Evolutionary conservation across 2,329 filamentous ascomycete species (phyloP).

Genomic region (Lasiodiplodia citricola): DNA sequence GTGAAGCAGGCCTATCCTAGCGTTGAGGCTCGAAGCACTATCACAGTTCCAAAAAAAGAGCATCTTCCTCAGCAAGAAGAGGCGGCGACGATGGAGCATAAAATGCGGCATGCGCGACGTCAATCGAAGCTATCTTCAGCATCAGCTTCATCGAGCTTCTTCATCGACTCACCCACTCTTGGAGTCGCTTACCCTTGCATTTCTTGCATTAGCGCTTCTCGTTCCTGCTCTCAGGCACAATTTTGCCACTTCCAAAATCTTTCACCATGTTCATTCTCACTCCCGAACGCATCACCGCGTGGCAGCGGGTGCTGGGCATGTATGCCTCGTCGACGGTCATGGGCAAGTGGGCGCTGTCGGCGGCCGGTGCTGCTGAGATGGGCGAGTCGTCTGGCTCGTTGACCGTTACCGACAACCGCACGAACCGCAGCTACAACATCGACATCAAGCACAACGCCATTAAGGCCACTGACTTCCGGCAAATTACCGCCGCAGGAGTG

Average conservation of each 20-base stretch:
- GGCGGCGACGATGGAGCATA: background rate
- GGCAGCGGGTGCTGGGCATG: background rate
- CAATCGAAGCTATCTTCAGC: background rate
- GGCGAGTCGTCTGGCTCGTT: slow-evolving; percentile 1
- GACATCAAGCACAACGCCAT: slow-evolving; percentile 39
- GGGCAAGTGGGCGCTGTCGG: background rate
- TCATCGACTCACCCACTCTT: background rate
- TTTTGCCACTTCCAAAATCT: background rate
- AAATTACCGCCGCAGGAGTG: slow-evolving; percentile 32
- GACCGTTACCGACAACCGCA: slow-evolving; percentile 30
- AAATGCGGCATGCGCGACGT: background rate
- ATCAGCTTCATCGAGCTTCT: background rate
- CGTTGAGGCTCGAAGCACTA: background rate
- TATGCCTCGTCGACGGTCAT: background rate
- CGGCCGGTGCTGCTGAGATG: background rate
- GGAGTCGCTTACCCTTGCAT: too few relatives aligned
- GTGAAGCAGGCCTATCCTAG: background rate
- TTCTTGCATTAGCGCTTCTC: too few relatives aligned
- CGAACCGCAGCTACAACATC: slow-evolving; percentile 36
- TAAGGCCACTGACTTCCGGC: slow-evolving; percentile 36
- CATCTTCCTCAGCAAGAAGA: background rate
- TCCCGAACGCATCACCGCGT: background rate
- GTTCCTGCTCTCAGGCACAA: too few relatives aligned
- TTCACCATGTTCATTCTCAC: background rate
- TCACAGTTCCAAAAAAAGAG: background rate